These are phyloP conservation scores for Monosporascus sp. DNA, from an alignment of 2,329 filamentous ascomycete species.

Conservation along the genomic window DNA sequence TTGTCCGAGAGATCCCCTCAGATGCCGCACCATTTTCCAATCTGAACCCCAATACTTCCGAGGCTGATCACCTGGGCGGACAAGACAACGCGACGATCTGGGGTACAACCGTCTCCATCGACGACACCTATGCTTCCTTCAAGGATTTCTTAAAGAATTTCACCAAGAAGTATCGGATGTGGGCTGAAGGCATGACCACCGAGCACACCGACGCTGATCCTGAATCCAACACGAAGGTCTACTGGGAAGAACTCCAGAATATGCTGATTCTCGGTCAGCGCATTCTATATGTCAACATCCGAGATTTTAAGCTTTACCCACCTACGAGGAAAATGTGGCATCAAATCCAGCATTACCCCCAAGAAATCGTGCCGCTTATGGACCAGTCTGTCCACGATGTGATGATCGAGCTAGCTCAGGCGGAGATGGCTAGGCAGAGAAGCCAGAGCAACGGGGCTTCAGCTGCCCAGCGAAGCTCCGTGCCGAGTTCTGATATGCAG, in stretches of 20 bases:
- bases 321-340: slow-evolving; percentile 92
- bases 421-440: slow-evolving; percentile 67
- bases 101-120: slow-evolving; percentile 94
- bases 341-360: slow-evolving; percentile 87
- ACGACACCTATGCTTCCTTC: slow-evolving; percentile 80
- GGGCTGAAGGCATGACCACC: slow-evolving; percentile 76
- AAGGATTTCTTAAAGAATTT: slow-evolving; percentile 92
- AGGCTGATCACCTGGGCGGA: slow-evolving; percentile 82
- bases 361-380: slow-evolving; percentile 94
- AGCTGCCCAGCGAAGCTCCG: slow-evolving; percentile 51
- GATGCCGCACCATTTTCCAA: slow-evolving; percentile 58
- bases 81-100: slow-evolving; percentile 80
- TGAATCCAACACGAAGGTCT: slow-evolving; percentile 72
- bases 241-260: slow-evolving; percentile 77
- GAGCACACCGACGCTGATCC: slow-evolving; percentile 66
- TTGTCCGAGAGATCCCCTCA: slow-evolving; percentile 52
- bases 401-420: slow-evolving; percentile 83
- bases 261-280: slow-evolving; percentile 85
- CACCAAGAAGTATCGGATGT: slow-evolving; percentile 89
- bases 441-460: slow-evolving; percentile 25
- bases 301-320: slow-evolving; percentile 87
- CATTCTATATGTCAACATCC: slow-evolving; percentile 80
- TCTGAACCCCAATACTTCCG: slow-evolving; percentile 77
- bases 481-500: slow-evolving; percentile 66
- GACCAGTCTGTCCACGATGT: slow-evolving; percentile 90